phyloP scores from a whole-genome alignment of 169 alveolate genomes.

The Cryptosporidium felis region DNA sequence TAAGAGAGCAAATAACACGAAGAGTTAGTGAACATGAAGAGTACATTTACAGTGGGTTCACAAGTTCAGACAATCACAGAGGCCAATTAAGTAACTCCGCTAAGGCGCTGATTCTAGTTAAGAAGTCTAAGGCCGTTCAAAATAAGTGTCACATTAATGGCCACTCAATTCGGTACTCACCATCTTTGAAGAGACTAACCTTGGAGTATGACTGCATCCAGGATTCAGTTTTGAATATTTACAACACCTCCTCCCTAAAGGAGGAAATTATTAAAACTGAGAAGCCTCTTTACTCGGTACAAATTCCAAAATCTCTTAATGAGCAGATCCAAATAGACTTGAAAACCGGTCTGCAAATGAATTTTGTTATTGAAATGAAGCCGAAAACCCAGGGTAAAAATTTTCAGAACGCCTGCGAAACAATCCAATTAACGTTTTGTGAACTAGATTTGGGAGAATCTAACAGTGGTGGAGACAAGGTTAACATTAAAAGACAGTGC shows the following conservation, averaged over 20 bases:
- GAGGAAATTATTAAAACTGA: slow-evolving; percentile 3
- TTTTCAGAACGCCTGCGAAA: not conserved
- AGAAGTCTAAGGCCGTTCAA: slow-evolving; percentile 36
- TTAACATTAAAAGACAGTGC: slow-evolving; percentile 41
- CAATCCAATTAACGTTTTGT: slow-evolving; percentile 45
- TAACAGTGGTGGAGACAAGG: not conserved
- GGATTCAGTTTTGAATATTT: slow-evolving; percentile 33
- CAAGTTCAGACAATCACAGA: not conserved
- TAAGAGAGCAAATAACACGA: slow-evolving; percentile 54
- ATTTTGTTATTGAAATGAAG: slow-evolving; percentile 30
- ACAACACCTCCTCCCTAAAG: slow-evolving; percentile 4
- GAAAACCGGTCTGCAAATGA: not conserved
- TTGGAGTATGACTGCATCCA: slow-evolving; percentile 55
- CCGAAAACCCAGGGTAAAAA: not conserved
- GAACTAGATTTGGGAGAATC: not conserved
- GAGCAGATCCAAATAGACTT: not conserved
- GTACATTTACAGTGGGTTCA: not conserved
- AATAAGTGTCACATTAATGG: slow-evolving; percentile 64
- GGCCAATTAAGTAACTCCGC: not conserved
- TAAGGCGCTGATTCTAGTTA: not conserved
- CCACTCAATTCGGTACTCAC: not conserved
- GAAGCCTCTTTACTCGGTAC: not conserved
- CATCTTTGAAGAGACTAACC: not conserved
- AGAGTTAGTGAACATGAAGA: not conserved
- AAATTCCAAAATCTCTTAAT: not conserved